Evolutionary conservation across 352 stramenopile species (phyloP), one percentile per base, ranked within the genome.

Genomic region (Pythium plurisporium): DNA sequence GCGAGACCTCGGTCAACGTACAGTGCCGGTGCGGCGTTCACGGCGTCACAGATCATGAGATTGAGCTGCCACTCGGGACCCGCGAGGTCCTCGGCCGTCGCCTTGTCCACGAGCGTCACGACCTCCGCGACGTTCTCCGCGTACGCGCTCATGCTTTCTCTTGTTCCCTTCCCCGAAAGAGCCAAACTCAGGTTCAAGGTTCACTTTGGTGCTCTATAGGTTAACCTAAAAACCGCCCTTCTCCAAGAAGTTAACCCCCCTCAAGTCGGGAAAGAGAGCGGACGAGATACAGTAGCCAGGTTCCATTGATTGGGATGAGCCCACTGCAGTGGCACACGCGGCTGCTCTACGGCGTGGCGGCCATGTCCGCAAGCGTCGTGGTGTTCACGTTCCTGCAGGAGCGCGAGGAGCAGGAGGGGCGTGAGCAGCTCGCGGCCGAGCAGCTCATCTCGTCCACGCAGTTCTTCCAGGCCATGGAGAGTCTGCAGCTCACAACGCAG

Each of bases 341-440:
- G 14, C 38, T 90, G 37, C 58, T 90, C 27, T 94, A 90, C 47
- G 85, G 85, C 20, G 82, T 76, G 2, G 82, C 80, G 49, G 85
- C 85, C 61, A 91, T 94, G 79, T 84, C 85, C 8, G 81, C 77
- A 14, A 72, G 80, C 50, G 69, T 91, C 23, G 65, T 88, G 27
- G 76, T 89, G 48, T 94, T 92, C 62, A 86, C 78, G 10, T 89
- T 79, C 43, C 64, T 94, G 8, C 79, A 93, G 50, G 81, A 94
- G 55, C 84, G 80, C 15, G 79, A 92, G 61, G 75, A 91, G 60
- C 64, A 78, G 20, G 79, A 87, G 47, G 75, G 82, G 34, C 49
- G 87, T 48, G 76, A 88, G 65, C 48, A 72, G 37, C 68, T 78
- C 37, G 74, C 56, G 15, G 73, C 72, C 37, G 70, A 87, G 62